These are phyloP conservation scores for Leccinum sublutescens DNA, from an alignment of 768 basidiomycete genomes.

Conservation along the genomic window DNA sequence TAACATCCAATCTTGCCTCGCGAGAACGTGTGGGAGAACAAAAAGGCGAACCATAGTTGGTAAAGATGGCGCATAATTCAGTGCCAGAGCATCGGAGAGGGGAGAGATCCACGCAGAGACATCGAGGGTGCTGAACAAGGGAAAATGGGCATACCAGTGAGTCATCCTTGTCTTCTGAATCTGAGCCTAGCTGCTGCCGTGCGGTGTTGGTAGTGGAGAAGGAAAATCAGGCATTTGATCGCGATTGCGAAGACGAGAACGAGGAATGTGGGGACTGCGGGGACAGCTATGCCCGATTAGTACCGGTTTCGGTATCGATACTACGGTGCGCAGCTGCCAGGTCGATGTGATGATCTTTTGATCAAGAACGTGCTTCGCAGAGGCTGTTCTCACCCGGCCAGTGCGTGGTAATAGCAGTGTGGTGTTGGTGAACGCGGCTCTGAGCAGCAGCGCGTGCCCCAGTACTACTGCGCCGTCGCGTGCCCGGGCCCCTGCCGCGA, in stretches of 20 bases:
- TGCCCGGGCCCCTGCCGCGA: too few species aligned
- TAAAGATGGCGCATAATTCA: too few species aligned
- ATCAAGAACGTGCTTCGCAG: neutral
- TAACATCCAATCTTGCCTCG: neutral
- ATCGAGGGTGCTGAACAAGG: too few species aligned
- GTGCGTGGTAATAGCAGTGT: too few species aligned
- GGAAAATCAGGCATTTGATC: slow-evolving; percentile 4
- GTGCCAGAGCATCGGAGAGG: neutral
- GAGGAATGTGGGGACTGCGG: neutral
- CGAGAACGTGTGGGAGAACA: neutral
- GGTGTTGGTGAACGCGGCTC: too few species aligned
- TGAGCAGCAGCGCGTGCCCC: too few species aligned
- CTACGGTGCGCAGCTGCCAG: neutral
- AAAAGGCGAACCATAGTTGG: too few species aligned
- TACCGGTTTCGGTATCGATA: neutral
- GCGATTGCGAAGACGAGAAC: slow-evolving; percentile 1
- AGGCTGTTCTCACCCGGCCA: too few species aligned
- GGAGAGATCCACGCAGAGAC: neutral
- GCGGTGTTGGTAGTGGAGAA: neutral
- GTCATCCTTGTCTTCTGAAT: neutral
- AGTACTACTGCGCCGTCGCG: too few species aligned
- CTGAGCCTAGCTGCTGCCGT: neutral
- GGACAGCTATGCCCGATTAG: neutral
- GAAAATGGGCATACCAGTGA: neutral
- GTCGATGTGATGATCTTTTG: neutral